Percentiles rank a stretch among this genome's conserved stretches.
phyloP scores from a whole-genome alignment of 306 rosid species.

The Cucurbita moschata region DNA sequence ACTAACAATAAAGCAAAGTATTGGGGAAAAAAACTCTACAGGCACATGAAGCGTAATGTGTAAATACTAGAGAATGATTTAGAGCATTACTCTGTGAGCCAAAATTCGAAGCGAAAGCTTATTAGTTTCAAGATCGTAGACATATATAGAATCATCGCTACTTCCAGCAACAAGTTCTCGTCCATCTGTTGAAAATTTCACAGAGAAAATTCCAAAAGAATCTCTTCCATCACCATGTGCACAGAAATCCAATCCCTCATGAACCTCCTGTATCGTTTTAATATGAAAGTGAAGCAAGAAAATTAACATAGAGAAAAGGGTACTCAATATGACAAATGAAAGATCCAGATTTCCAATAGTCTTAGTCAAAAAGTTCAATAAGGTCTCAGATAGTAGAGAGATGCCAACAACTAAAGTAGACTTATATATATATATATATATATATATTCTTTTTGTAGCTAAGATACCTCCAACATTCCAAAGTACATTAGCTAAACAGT shows the following conservation, averaged over 20 bases:
- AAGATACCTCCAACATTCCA: neutral
- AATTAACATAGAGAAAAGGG: neutral
- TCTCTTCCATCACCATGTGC: conserved; percentile 30
- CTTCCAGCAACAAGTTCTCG: conserved; percentile 84
- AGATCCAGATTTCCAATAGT: neutral
- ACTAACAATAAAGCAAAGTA: neutral
- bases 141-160: conserved; percentile 61
- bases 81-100: conserved; percentile 48
- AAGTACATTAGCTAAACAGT: neutral
- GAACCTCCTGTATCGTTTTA: conserved; percentile 62
- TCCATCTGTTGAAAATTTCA: conserved; percentile 81
- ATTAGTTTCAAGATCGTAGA: conserved; percentile 81
- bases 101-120: conserved; percentile 61
- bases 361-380: neutral
- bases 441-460: neutral
- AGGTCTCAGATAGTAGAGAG: neutral
- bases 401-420: neutral
- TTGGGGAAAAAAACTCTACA: neutral
- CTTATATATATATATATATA: too few relatives aligned
- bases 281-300: conserved; percentile 1
- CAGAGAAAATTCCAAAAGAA: conserved; percentile 67
- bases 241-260: conserved; percentile 54
- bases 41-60: neutral
- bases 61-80: neutral
- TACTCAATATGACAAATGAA: neutral